A percentile compares a stretch with the other conserved stretches of the same genome.
phyloP scores from a whole-genome alignment of 805 yeast genomes.

The Komagataella phaffii region DNA sequence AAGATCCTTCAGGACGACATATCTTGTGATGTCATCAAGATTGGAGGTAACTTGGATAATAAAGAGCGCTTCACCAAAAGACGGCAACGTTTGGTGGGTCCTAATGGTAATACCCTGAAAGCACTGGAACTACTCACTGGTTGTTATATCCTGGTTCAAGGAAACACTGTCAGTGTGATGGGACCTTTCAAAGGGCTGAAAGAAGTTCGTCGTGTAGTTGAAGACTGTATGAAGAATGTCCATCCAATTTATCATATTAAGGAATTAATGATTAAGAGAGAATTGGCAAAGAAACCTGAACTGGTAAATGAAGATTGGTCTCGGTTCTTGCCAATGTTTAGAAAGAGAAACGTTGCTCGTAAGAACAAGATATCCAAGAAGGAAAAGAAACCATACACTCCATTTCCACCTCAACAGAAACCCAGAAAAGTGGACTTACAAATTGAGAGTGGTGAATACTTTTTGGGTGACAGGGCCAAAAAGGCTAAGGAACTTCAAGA shows the following conservation, averaged over 20 bases:
- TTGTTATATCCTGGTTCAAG: slow-evolving; percentile 93
- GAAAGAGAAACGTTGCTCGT: slow-evolving; percentile 91
- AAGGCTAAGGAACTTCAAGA: slow-evolving; percentile 56
- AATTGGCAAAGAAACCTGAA: slow-evolving; percentile 89
- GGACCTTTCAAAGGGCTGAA: slow-evolving; percentile 92
- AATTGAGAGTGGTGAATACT: slow-evolving; percentile 97
- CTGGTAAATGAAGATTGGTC: slow-evolving; percentile 95
- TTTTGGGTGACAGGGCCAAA: slow-evolving; percentile 79
- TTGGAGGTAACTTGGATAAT: slow-evolving; percentile 77
- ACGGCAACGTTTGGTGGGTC: slow-evolving; percentile 93
- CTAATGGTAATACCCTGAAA: slow-evolving; percentile 90
- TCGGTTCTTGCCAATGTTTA: slow-evolving; percentile 90
- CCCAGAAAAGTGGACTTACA: slow-evolving; percentile 96
- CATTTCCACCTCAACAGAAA: slow-evolving; percentile 96
- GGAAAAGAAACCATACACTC: slow-evolving; percentile 74
- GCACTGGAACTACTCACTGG: slow-evolving; percentile 92
- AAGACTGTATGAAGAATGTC: slow-evolving; percentile 92
- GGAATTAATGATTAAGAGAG: slow-evolving; percentile 95
- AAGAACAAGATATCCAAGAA: slow-evolving; percentile 43
- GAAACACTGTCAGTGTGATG: slow-evolving; percentile 94
- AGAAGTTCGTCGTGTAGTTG: slow-evolving; percentile 85
- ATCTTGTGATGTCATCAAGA: slow-evolving; percentile 94
- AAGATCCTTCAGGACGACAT: slow-evolving; percentile 83
- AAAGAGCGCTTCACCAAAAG: slow-evolving; percentile 92
- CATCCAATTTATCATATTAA: slow-evolving; percentile 98